Percentiles rank a stretch among this genome's conserved stretches.
phyloP scores from a whole-genome alignment of 305 asterid genomes.

The Fraxinus nigra region DNA sequence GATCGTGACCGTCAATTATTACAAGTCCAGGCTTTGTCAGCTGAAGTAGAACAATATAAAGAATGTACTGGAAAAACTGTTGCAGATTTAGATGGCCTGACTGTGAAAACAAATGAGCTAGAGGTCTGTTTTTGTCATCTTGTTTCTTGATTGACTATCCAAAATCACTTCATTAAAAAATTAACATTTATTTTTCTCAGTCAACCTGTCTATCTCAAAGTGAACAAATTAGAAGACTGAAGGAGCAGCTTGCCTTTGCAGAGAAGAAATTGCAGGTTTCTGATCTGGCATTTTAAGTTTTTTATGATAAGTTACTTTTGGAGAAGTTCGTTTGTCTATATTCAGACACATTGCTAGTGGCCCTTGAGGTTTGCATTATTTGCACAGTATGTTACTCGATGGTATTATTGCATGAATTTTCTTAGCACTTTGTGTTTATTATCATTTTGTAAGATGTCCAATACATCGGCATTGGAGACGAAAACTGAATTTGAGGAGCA shows the following conservation, averaged over 20 bases:
- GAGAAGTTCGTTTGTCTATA: not conserved
- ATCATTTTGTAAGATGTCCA: slow-evolving; percentile 50
- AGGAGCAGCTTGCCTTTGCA: slow-evolving; percentile 68
- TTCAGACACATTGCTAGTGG: not conserved
- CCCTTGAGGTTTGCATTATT: slow-evolving; percentile 1
- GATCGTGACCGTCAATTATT: slow-evolving; percentile 66
- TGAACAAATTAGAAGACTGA: slow-evolving; percentile 59
- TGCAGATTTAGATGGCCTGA: slow-evolving; percentile 52
- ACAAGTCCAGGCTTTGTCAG: slow-evolving; percentile 54
- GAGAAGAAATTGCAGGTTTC: slow-evolving; percentile 68
- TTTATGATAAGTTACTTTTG: not conserved
- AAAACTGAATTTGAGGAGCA: slow-evolving; percentile 69
- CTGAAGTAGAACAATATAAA: slow-evolving; percentile 54
- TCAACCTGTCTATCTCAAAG: slow-evolving; percentile 63
- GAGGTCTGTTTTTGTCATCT: slow-evolving; percentile 51
- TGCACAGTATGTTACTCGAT: not conserved
- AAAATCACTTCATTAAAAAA: slow-evolving; percentile 3
- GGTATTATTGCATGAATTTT: not conserved
- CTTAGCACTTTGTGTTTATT: slow-evolving; percentile 8
- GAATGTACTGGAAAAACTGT: slow-evolving; percentile 59
- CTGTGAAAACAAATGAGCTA: slow-evolving; percentile 49
- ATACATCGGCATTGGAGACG: slow-evolving; percentile 61
- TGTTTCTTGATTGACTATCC: slow-evolving; percentile 8
- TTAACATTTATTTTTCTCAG: slow-evolving; percentile 35
- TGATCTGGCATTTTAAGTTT: slow-evolving; percentile 15